Evolutionary conservation across 2,329 filamentous ascomycete genomes (phyloP).

Genomic region (Diaporthe citri): DNA sequence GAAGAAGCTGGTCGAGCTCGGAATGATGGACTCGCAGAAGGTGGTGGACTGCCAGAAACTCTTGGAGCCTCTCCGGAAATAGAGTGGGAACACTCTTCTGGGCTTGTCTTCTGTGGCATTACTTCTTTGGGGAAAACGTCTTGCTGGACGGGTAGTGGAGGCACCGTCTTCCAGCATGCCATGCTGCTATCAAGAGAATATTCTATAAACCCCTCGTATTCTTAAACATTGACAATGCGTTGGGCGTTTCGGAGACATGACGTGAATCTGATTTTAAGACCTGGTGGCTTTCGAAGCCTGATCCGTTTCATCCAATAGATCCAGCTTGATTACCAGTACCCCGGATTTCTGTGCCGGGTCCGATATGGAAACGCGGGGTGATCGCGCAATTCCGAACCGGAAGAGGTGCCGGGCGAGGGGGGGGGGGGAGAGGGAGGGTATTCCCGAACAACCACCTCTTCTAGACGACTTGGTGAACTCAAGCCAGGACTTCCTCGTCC

Average conservation of each 20-base stretch:
- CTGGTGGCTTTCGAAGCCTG: background rate
- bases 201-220: background rate
- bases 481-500: background rate
- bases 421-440: no score
- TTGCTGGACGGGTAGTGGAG: background rate
- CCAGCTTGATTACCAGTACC: background rate
- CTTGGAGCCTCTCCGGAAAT: background rate
- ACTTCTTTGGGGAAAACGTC: background rate
- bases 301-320: background rate
- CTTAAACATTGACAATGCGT: background rate
- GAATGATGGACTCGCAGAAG: background rate
- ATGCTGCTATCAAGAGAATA: background rate
- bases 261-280: background rate
- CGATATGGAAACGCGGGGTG: constrained; percentile 28
- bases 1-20: constrained; percentile 6
- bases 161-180: background rate
- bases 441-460: no score
- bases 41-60: background rate
- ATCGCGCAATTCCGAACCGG: constrained; percentile 11
- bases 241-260: background rate
- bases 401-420: background rate
- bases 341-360: constrained; percentile 24
- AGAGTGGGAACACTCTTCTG: background rate
- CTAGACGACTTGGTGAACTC: background rate
- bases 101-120: background rate